Percentiles rank a stretch among this genome's conserved stretches.
Conservation (phyloP, 805 yeast genomes). For the Myxozyma neotropica region DNA sequence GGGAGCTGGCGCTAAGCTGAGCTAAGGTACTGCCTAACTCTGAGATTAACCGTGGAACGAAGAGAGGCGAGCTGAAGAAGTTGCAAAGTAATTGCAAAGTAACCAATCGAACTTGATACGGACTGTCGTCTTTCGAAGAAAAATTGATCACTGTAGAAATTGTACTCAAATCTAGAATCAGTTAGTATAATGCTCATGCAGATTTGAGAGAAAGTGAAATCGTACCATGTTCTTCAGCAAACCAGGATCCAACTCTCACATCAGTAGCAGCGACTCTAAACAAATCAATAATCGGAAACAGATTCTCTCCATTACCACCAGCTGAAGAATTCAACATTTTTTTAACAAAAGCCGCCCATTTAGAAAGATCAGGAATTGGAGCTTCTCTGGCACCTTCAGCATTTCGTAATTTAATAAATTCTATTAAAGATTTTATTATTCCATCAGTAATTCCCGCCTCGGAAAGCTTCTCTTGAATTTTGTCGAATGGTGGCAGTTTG, state of each 20-base stretch:
- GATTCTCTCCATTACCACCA: conserved; percentile 2
- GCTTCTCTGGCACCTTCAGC: conserved; percentile 24
- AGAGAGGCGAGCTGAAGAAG: conserved; percentile 21
- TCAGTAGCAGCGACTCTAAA: conserved; percentile 36
- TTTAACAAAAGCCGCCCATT: conserved; percentile 22
- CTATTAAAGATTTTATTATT: conserved; percentile 14
- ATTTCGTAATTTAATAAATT: conserved; percentile 24
- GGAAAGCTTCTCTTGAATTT: conserved; percentile 14
- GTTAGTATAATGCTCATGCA: not conserved
- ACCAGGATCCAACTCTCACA: conserved; percentile 35
- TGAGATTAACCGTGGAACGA: conserved; percentile 20
- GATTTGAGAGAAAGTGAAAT: too few species aligned
- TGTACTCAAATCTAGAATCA: conserved; percentile 15
- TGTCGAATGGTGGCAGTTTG: conserved; percentile 36
- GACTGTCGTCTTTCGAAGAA: conserved; percentile 11
- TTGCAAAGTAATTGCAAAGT: conserved; percentile 36
- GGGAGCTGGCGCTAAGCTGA: conserved; percentile 19
- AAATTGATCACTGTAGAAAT: conserved; percentile 11
- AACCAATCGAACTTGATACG: conserved; percentile 34
- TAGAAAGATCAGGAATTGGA: conserved; percentile 25
- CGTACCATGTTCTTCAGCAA: conserved; percentile 33
- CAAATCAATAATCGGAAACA: conserved; percentile 35
- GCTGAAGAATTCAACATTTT: not conserved
- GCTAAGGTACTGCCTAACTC: conserved; percentile 17
- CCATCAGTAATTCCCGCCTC: conserved; percentile 9